Percentiles rank a stretch among this genome's conserved stretches.
Evolutionary conservation across 2,329 filamentous ascomycete species (phyloP).

Genomic region (Purpureocillium takamizusanense): DNA sequence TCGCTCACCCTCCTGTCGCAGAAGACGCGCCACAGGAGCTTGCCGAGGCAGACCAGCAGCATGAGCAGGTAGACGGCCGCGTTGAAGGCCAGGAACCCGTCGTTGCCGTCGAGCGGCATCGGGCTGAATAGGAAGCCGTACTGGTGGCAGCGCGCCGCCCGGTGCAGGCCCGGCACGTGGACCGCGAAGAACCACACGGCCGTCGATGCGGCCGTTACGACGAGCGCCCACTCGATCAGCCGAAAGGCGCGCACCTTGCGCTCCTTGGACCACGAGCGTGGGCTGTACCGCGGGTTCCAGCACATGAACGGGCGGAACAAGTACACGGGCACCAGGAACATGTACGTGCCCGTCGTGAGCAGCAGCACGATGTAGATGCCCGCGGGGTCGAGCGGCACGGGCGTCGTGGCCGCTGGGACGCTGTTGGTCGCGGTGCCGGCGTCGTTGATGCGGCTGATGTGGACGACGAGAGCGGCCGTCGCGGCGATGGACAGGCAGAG

Average conservation of each 20-base stretch:
- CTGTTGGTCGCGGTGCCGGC: no score
- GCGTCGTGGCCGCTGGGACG: not conserved
- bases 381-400: slow-evolving; percentile 13
- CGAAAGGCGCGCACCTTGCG: slow-evolving; percentile 14
- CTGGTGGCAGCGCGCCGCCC: slow-evolving; percentile 14
- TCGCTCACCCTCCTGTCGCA: not conserved
- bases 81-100: slow-evolving; percentile 16
- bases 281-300: slow-evolving; percentile 20
- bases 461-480: slow-evolving; percentile 17
- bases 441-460: slow-evolving; percentile 8
- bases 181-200: slow-evolving; percentile 22
- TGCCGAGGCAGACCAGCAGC: slow-evolving; percentile 14
- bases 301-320: slow-evolving; percentile 21
- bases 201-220: slow-evolving; percentile 17
- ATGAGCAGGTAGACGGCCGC: slow-evolving; percentile 20
- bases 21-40: slow-evolving; percentile 8
- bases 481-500: slow-evolving; percentile 19
- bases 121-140: slow-evolving; percentile 23
- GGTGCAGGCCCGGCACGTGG: slow-evolving; percentile 12
- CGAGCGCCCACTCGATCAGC: slow-evolving; percentile 13
- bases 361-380: slow-evolving; percentile 23
- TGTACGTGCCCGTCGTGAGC: slow-evolving; percentile 18
- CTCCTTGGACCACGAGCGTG: slow-evolving; percentile 17
- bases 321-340: slow-evolving; percentile 23
- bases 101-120: slow-evolving; percentile 15